Percentiles rank a stretch among this genome's conserved stretches.
These are phyloP conservation scores for Zizania palustris DNA, from an alignment of 202 grass and related monocot species.

Conservation along the genomic window DNA sequence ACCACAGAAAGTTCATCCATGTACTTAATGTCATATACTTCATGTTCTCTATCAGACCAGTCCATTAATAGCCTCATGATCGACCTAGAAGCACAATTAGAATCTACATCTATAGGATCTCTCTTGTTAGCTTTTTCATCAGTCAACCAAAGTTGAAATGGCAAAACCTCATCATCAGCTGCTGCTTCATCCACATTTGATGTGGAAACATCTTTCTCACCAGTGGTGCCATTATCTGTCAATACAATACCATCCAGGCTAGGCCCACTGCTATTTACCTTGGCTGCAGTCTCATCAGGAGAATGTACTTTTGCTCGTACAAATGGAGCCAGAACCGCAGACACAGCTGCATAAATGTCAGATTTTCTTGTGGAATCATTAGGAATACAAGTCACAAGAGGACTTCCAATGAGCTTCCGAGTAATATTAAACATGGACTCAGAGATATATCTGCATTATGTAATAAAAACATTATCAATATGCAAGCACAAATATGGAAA, in stretches of 20 bases:
- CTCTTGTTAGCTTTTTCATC: slow-evolving; percentile 71
- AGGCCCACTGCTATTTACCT: slow-evolving; percentile 61
- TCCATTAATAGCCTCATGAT: slow-evolving; percentile 71
- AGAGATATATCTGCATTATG: slow-evolving; percentile 49
- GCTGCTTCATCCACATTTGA: slow-evolving; percentile 57
- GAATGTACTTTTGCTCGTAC: slow-evolving; percentile 55
- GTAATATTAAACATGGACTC: slow-evolving; percentile 60
- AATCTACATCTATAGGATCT: slow-evolving; percentile 54
- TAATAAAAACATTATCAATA: slow-evolving; percentile 37
- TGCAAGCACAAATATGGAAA: slow-evolving; percentile 18
- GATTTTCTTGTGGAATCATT: slow-evolving; percentile 51
- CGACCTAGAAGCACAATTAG: slow-evolving; percentile 37
- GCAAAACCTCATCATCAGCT: slow-evolving; percentile 44
- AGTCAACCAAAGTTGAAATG: slow-evolving; percentile 65
- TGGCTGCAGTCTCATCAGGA: slow-evolving; percentile 33
- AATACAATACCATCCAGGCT: slow-evolving; percentile 82
- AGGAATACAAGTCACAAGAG: slow-evolving; percentile 79
- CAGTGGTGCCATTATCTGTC: slow-evolving; percentile 50
- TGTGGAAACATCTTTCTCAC: slow-evolving; percentile 44
- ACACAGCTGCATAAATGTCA: slow-evolving; percentile 68
- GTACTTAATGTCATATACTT: slow-evolving; percentile 66
- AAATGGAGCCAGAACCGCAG: slow-evolving; percentile 66
- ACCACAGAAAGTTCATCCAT: slow-evolving; percentile 88
- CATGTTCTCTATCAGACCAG: slow-evolving; percentile 78
- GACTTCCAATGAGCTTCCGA: slow-evolving; percentile 76